A percentile compares a stretch with the other conserved stretches of the same genome.
These are phyloP conservation scores for Daldinia sp. DNA, from an alignment of 2,329 filamentous ascomycete genomes.

Conservation along the genomic window DNA sequence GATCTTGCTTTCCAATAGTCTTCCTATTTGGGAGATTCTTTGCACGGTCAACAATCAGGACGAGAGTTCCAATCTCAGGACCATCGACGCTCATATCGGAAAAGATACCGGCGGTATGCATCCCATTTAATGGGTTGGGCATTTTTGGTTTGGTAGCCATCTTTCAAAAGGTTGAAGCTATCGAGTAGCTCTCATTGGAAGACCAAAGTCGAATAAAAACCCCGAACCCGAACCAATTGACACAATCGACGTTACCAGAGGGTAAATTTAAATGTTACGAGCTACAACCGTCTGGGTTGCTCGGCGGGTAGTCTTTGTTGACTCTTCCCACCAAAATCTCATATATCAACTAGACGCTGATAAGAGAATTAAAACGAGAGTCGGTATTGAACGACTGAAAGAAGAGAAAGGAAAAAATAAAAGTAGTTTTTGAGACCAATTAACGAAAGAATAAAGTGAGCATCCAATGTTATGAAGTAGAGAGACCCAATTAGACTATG, in stretches of 20 bases:
- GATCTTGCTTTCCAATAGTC: slow-evolving; percentile 98
- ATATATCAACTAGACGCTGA: slow-evolving; percentile 14
- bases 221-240: slow-evolving; percentile 11
- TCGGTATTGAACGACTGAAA: slow-evolving; percentile 22
- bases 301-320: slow-evolving; percentile 34
- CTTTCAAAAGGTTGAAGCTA: slow-evolving; percentile 37
- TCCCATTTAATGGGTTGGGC: slow-evolving; percentile 67
- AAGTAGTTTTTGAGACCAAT: slow-evolving; percentile 26
- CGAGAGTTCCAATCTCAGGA: slow-evolving; percentile 91
- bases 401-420: slow-evolving; percentile 24
- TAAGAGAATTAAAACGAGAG: slow-evolving; percentile 26
- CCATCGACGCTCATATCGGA: slow-evolving; percentile 95
- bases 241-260: not conserved
- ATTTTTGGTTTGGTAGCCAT: slow-evolving; percentile 67
- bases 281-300: slow-evolving; percentile 17
- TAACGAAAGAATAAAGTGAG: slow-evolving; percentile 35
- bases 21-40: slow-evolving; percentile 98
- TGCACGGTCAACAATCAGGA: slow-evolving; percentile 90
- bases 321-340: slow-evolving; percentile 28
- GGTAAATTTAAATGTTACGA: slow-evolving; percentile 9
- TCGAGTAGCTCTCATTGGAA: slow-evolving; percentile 25
- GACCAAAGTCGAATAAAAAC: slow-evolving; percentile 19
- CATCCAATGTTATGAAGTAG: slow-evolving; percentile 34
- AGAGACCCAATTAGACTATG: slow-evolving; percentile 38
- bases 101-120: slow-evolving; percentile 92